Base-by-base conservation (phyloP, 441 rosid genomes). In the Mallotus japonicus region DNA sequence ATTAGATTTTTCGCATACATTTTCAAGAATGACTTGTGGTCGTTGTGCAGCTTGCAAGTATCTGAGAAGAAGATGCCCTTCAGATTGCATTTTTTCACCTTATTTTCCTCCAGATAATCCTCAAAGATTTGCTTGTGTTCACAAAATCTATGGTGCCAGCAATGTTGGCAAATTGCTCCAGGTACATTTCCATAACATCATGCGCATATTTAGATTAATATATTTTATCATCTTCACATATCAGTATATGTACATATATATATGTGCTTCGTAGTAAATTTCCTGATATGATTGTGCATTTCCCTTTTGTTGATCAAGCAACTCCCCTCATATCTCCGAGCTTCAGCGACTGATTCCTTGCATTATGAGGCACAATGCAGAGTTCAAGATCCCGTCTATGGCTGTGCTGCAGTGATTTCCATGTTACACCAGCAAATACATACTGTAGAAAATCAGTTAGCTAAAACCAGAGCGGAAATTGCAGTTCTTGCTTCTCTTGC, bases 41-140 rank as follows among this genome's bases (percentile, higher is more conserved):
- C 66, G 77, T 20, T 83, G 86, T 67, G 84, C 83, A 42, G 84
- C 79, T 42, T 83, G 86, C 79, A 83, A 83, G 32, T 77, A 54
- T 64, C 46, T 81, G 59, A 75, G 83, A 70, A 83, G 81, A 73
- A 81, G 61, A 72, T 83, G 86, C 17, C 61, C 79, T 47, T 53
- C 46, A 68, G 83, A 81, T 76, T 79, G 81, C 62, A 61, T 83
- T n/a, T 54, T 83, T 16, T 60, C 78, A 46, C 83, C 83, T 16
- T 77, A 81, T 65, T 81, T 81, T 61, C 83, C 84, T 28, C 54
- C 86, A n/a, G 44, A 24, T 57, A 20, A 72, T 81, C 86, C 84
- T 60, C 76, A 79, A 13, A 81, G 81, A 83, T 83, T 83, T 51
- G 64, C 83, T 32, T 61, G 34, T 1, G 74, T 81, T 60, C 86